Conservation (phyloP, 495 filamentous ascomycete species). For the Xylaria grammica region DNA sequence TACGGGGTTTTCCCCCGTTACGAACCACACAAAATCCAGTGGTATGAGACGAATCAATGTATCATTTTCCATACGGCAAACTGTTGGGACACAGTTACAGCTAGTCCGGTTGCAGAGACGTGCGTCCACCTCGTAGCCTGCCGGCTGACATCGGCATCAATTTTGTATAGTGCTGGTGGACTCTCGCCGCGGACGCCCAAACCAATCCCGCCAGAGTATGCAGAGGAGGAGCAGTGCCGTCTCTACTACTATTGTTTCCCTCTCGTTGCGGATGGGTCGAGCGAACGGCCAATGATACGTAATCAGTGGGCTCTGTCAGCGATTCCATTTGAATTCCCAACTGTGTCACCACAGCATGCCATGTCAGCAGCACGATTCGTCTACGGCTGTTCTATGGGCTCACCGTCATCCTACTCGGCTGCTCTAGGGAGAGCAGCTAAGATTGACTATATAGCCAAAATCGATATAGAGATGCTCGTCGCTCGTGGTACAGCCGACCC, state of each 20-base stretch:
- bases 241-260: constrained; percentile 69
- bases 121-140: constrained; percentile 66
- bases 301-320: constrained; percentile 66
- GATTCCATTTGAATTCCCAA: constrained; percentile 69
- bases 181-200: constrained; percentile 50
- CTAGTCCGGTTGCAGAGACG: constrained; percentile 28
- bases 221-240: constrained; percentile 66
- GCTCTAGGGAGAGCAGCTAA: constrained; percentile 62
- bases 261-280: constrained; percentile 28
- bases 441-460: constrained; percentile 65
- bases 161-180: constrained; percentile 64
- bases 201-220: constrained; percentile 39
- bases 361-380: constrained; percentile 61
- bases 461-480: constrained; percentile 58
- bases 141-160: constrained; percentile 62
- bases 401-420: constrained; percentile 52
- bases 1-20: constrained; percentile 69
- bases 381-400: constrained; percentile 58
- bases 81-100: constrained; percentile 57
- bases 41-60: constrained; percentile 68
- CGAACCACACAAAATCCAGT: constrained; percentile 56
- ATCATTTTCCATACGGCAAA: constrained; percentile 73
- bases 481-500: constrained; percentile 43
- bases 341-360: constrained; percentile 51
- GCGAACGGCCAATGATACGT: constrained; percentile 43